Evolutionary conservation across 208 protist species (phyloP), one percentile per base, ranked within the genome.

Genomic region (Trypanosoma caninum): DNA sequence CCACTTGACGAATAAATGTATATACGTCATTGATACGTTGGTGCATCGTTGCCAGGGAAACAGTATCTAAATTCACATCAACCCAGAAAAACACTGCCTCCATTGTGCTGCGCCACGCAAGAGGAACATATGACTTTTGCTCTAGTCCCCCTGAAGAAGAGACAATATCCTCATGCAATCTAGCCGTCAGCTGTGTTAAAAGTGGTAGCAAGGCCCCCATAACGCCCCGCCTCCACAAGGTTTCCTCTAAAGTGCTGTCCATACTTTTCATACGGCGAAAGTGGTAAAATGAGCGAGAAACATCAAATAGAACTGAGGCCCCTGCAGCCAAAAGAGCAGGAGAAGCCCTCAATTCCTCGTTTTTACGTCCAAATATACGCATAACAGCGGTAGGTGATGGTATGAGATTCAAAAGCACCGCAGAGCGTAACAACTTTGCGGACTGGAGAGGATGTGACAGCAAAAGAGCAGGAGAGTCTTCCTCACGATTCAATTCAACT

Each of bases 231-330:
- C 51, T 55, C 85, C 85, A 87, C 31, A 91, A 20, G 23, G 58
- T 47, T 53, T 42, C 41, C 31, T 72, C 54, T 50, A 38, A 56
- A 11, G 0, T 31, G 3, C 9, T 45, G 23, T 62, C 64, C 23
- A 27, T 1, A 18, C 42, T 14, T 13, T 73, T 74, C 30, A 78
- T 51, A 14, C 67, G 72, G 10, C 59, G 59, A 46, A 91, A 82
- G 59, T 89, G 74, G 2, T 72, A 53, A 7, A 93, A 55, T 16
- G 83, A 79, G 31, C 89, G 77, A 2, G 80, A 73, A 13, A 91
- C 48, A 37, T 91, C 89, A 41, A 92, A 92, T 7, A 92, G 37
- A 9, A 89, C 61, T 10, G 69, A 55, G 14, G 67, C 76, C 13
- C 78, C 80, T 33, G 44, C 62, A n/a, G 35, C 53, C 27, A 30